Base-by-base conservation (phyloP, 2,329 filamentous ascomycete species). In the Dichotomopilus funicola region DNA sequence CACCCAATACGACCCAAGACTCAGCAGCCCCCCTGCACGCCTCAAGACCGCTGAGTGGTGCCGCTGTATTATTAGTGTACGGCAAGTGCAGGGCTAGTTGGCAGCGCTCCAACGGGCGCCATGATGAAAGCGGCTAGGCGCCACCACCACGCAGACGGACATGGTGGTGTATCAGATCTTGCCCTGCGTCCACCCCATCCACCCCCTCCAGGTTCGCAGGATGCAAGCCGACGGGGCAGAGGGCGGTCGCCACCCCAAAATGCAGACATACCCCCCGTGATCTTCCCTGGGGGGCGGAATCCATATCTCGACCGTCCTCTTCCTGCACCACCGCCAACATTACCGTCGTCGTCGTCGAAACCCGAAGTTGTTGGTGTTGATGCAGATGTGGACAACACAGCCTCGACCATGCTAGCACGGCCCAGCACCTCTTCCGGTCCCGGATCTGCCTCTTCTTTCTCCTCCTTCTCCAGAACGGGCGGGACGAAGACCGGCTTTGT, bases 341-440 rank as follows among this genome's bases (percentile, higher is more conserved):
- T 27, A 61, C 48, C 46, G 64, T 56, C 49, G 62, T 59, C 49
- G 60, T 56, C 56, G 56, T 53, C 19, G 19, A 27, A 27, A 27
- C 19, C 19, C 3, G 19, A 2, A 3, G 19, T 27, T 27, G 19
- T 27, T 27, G 19, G 19, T 27, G 19, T 27, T 27, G 19, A 27
- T 27, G 19, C 19, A 27, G 19, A 27, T 27, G 19, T 27, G 19
- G 19, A 27, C 51, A 61, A 27, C 63, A 62, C 48, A 47, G 40
- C 45, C 37, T 49, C 61, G 55, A 57, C 59, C 57, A 70, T 70
- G 64, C 59, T 66, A 54, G 67, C 67, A 54, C 68, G 73, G 65
- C 73, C 74, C 37, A 75, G 69, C 59, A 76, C 73, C 19, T 75
- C 73, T 49, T 68, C 68, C 36, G 72, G 72, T 27, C 66, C 68